Evolutionary conservation across 371 early-diverging fungal species (phyloP).

Genomic region (Zopfochytrium polystomum): DNA sequence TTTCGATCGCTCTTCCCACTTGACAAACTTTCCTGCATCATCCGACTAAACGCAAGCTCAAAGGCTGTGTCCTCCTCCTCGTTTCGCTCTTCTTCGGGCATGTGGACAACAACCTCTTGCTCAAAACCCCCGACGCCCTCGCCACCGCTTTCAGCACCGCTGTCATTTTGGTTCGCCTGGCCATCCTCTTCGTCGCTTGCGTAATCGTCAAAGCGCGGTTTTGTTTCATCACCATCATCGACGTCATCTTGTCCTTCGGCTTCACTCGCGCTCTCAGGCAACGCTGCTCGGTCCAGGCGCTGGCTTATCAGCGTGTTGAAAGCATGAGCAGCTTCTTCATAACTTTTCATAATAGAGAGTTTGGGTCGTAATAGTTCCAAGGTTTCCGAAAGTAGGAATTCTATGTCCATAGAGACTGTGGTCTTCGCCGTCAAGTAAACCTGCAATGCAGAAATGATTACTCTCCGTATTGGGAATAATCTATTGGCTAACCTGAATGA

Average conservation of each 20-base stretch:
- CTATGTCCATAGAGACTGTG: constrained; percentile 80
- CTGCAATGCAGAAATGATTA: constrained; percentile 30
- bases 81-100: constrained; percentile 41
- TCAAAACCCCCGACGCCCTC: constrained; percentile 32
- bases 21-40: constrained; percentile 81
- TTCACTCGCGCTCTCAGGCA: background rate
- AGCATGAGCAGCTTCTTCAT: constrained; percentile 76
- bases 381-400: constrained; percentile 79
- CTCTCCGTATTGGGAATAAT: constrained; percentile 27
- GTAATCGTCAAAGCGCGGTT: constrained; percentile 10
- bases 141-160: constrained; percentile 43
- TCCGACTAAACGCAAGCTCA: constrained; percentile 71
- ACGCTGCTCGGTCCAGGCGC: background rate
- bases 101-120: constrained; percentile 41
- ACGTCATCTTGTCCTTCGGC: constrained; percentile 11
- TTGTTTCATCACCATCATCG: constrained; percentile 7
- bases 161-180: constrained; percentile 51
- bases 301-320: constrained; percentile 39
- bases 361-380: constrained; percentile 73
- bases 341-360: constrained; percentile 53
- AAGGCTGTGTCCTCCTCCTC: constrained; percentile 49
- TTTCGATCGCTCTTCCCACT: constrained; percentile 76
- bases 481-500: constrained; percentile 66
- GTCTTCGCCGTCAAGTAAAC: constrained; percentile 82
- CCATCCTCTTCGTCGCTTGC: constrained; percentile 36